Base-by-base conservation (phyloP, 805 yeast species). In the Zygosaccharomyces kombuchaensis region DNA sequence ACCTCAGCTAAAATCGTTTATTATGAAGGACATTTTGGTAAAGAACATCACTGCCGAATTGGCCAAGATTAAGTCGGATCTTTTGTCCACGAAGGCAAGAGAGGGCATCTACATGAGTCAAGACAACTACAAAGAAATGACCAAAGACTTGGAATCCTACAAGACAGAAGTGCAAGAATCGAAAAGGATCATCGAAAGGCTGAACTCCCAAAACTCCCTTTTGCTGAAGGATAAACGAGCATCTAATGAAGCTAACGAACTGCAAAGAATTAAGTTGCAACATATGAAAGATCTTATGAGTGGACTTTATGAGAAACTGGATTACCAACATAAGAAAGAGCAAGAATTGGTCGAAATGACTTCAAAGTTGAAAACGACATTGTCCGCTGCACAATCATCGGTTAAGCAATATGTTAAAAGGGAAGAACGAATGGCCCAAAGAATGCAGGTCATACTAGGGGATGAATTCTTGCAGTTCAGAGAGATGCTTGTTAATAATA, bases 81-180 rank as follows among this genome's bases (percentile, higher is more conserved):
- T 84, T 31, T 58, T 72, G 31, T 83, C 90, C 0, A 74, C 87
- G 0, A 72, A 82, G 50, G 66, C 69, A 8, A 82, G 76, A 58
- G 84, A 82, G 51, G 89, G 90, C 1, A 72, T 85, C 19, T 81
- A 70, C 56, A 65, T 86, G 74, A 79, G 80, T 55, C 77, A 77
- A 25, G 72, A 67, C 12, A 81, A 81, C 58, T 82, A 82, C 55
- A 75, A 74, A 40, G 76, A 75, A 36, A 45, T 78, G 26, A 72
- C 74, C 54, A 66, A 65, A 43, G 77, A 76, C 43, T 60, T 74
- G 13, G 80, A 76, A 46, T 76, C 72, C 48, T 67, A 70, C 39
- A 75, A 73, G 36, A 74, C 74, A 1, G 80, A 78, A 52, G 64
- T 75, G 8, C 72, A 71, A 31, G 84, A 79, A 54, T 59, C 66